Evolutionary conservation across 2,329 filamentous ascomycete genomes (phyloP), one percentile per base, ranked within the genome.

Genomic region (Cryphonectria naterciae): DNA sequence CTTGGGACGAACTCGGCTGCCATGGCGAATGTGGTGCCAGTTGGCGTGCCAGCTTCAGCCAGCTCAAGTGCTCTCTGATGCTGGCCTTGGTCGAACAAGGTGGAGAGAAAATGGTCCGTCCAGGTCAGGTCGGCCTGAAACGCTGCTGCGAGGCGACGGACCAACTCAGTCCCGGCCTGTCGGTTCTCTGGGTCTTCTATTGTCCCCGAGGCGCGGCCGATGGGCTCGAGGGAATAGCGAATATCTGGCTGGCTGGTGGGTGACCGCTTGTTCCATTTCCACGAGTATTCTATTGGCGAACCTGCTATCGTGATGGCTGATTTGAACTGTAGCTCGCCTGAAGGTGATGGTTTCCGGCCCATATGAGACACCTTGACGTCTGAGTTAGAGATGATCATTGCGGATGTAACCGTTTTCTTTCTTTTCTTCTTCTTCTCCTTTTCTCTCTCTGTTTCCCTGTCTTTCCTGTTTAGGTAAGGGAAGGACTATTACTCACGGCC

Each of bases 251-350:
- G 58, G 58, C 58, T 61, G 58, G 17, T 11, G 17, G 19, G 1
- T 35, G 58, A 19, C 19, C 35, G 58, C 58, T 61, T 61, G 35
- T 61, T 61, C 58, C 35, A 61, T n/a, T 61, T 61, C 58, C 58
- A 61, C 4, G 58, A 61, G 35, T 61, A 61, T 22, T 61, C 58
- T n/a, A 61, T 61, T 5, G 58, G 58, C 35, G 58, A 61, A 8
- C 58, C 58, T 39, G 39, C 58, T 4, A 19, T 39, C 35, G 58
- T 61, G 35, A 61, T 61, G 19, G 58, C 58, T 7, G 58, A 61
- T 32, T n/a, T 61, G 35, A n/a, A 61, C 4, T 61, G 58, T 35
- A 61, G 58, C 58, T 61, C 35, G 32, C 58, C 58, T 32, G 32
- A 39, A 19, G 35, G 58, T n/a, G 58, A 61, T 7, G 58, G 35